A percentile compares a stretch with the other conserved stretches of the same genome.
Conservation (phyloP, 2,329 filamentous ascomycete species). For the Trichoderma cornu-damae region DNA sequence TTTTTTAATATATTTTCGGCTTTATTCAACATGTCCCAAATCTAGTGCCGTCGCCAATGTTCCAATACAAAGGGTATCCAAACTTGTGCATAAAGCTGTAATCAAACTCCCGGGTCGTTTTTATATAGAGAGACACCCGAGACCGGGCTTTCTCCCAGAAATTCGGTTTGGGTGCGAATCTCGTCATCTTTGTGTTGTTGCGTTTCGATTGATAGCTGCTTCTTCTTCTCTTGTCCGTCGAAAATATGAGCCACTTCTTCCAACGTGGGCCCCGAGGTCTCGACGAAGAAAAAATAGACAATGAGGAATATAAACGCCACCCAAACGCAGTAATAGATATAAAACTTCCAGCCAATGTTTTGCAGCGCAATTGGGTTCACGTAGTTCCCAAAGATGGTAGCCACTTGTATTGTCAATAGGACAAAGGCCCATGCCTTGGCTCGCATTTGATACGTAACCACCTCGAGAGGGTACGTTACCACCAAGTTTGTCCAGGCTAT, state of each 20-base stretch:
- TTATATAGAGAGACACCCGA: slow-evolving; percentile 7
- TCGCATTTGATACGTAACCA: slow-evolving; percentile 39
- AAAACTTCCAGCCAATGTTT: slow-evolving; percentile 38
- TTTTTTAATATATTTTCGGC: too few relatives aligned
- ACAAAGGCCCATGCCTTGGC: slow-evolving; percentile 40
- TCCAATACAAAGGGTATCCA: neutral
- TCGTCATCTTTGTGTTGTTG: slow-evolving; percentile 24
- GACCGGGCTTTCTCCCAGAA: slow-evolving; percentile 10
- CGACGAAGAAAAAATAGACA: slow-evolving; percentile 39
- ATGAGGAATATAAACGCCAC: slow-evolving; percentile 34
- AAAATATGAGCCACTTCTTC: slow-evolving; percentile 36
- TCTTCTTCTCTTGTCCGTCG: slow-evolving; percentile 24
- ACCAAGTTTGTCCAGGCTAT: slow-evolving; percentile 41
- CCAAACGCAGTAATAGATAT: slow-evolving; percentile 40
- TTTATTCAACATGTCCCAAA: too few relatives aligned
- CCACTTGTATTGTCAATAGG: slow-evolving; percentile 36
- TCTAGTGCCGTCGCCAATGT: too few relatives aligned
- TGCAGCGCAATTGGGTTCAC: slow-evolving; percentile 38
- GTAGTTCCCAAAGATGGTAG: slow-evolving; percentile 36
- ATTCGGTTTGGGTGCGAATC: slow-evolving; percentile 7
- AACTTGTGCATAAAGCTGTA: neutral
- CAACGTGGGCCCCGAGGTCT: slow-evolving; percentile 35
- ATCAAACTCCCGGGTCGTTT: neutral
- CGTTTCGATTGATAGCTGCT: slow-evolving; percentile 28
- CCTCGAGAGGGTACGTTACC: slow-evolving; percentile 40